phyloP scores from a whole-genome alignment of 2,329 filamentous ascomycete species.

The Colletotrichum horii region DNA sequence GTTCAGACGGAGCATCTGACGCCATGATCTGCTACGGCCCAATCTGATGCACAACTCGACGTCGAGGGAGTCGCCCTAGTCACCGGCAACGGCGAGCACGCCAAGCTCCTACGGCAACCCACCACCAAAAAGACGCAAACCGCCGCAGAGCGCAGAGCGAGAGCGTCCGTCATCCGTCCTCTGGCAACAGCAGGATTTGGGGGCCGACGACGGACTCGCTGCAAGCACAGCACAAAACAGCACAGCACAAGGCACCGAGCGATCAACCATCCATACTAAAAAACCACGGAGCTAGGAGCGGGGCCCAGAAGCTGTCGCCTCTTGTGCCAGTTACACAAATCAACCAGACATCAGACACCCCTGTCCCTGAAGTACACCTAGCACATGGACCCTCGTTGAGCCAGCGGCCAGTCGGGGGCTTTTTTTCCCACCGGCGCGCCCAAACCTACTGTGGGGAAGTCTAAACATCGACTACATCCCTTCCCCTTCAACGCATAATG shows the following conservation, averaged over 20 bases:
- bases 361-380: constrained; percentile 5
- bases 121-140: constrained; percentile 28
- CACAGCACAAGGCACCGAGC: constrained; percentile 25
- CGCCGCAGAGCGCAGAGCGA: neutral
- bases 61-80: constrained; percentile 15
- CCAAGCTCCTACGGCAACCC: constrained; percentile 10
- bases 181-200: neutral
- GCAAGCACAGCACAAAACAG: neutral
- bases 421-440: constrained; percentile 28
- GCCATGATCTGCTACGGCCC: constrained; percentile 41
- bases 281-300: neutral
- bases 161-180: neutral
- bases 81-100: constrained; percentile 1
- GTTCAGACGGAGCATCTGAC: constrained; percentile 46
- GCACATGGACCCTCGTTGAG: constrained; percentile 17
- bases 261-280: neutral
- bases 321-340: constrained; percentile 24
- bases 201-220: neutral
- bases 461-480: constrained; percentile 34
- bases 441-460: constrained; percentile 37
- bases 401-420: constrained; percentile 26
- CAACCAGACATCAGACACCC: constrained; percentile 12
- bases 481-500: constrained; percentile 37
- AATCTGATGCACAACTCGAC: constrained; percentile 38
- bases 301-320: constrained; percentile 23